These are phyloP conservation scores for Penicillium vulpinum DNA, from an alignment of 2,329 filamentous ascomycete genomes.

Conservation along the genomic window DNA sequence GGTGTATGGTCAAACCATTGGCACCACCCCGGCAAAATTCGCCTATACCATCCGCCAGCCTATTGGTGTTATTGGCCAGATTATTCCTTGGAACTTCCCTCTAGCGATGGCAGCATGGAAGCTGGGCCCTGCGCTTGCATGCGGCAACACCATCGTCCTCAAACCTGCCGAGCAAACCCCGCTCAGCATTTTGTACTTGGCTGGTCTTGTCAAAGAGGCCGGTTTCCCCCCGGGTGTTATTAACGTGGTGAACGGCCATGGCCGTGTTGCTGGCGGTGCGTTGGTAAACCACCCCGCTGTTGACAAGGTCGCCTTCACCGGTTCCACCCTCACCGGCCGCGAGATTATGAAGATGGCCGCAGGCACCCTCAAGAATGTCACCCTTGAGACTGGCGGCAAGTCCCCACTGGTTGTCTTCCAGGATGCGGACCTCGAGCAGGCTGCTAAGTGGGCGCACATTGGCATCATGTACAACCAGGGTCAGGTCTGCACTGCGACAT, in stretches of 20 bases:
- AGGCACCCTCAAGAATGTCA: constrained; percentile 45
- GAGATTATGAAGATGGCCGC: constrained; percentile 32
- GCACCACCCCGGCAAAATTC: constrained; percentile 62
- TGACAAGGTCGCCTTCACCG: constrained; percentile 27
- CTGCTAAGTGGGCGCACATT: constrained; percentile 44
- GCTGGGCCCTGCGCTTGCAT: constrained; percentile 26
- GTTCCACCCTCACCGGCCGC: constrained; percentile 24
- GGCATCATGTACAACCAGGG: constrained; percentile 63
- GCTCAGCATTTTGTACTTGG: constrained; percentile 26
- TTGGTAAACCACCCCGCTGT: constrained; percentile 23
- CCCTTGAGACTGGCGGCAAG: constrained; percentile 54
- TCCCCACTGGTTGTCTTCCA: constrained; percentile 45
- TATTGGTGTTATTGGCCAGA: constrained; percentile 77
- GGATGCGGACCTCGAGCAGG: constrained; percentile 49
- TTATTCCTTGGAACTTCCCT: constrained; percentile 86
- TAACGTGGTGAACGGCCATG: constrained; percentile 26
- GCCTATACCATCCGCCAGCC: constrained; percentile 82
- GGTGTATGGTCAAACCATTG: constrained; percentile 79
- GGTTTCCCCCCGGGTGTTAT: constrained; percentile 28
- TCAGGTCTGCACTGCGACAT: constrained; percentile 66
- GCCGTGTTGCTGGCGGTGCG: constrained; percentile 26
- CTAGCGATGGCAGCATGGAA: constrained; percentile 29
- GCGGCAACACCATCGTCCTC: constrained; percentile 27
- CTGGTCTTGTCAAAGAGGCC: constrained; percentile 24
- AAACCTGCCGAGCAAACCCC: constrained; percentile 29